Evolutionary conservation across 2,329 filamentous ascomycete species (phyloP), one percentile per base, ranked within the genome.

Genomic region (Colletotrichum neosansevieriae): DNA sequence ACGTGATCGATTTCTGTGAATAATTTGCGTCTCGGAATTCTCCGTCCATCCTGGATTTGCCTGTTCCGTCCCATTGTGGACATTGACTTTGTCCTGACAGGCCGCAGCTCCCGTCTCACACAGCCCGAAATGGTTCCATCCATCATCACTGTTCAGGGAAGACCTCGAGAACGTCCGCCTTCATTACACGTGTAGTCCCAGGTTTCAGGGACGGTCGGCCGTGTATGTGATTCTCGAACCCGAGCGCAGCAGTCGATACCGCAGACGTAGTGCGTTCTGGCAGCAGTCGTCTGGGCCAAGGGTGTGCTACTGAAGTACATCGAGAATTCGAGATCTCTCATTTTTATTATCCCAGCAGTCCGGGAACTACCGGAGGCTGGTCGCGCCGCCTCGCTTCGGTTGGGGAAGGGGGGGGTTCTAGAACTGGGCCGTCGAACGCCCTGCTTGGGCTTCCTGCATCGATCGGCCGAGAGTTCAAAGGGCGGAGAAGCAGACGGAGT

Each of bases 271-370:
- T 53, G 51, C 36, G 38, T 50, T 50, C 45, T 64, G 60, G 34
- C 53, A 67, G 29, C 60, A 24, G 12, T 51, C 24, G 61, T 58
- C 54, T 13, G 45, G 45, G 62, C 24, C 40, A 49, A 36, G 29
- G 54, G 40, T 53, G 19, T 34, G 32, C 34, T 17, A 29, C 49
- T n/a, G n/a, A n/a, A n/a, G n/a, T n/a, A n/a, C n/a, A n/a, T n/a
- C n/a, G n/a, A n/a, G n/a, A n/a, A n/a, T 65, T 68, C 65, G 61
- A 68, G 61, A 68, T 68, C 32, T 58, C 47, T 32, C 15, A 36
- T 53, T 34, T 9, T 13, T 29, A 29, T 4, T 15, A 40, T 24
- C 61, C 54, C 65, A 56, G 24, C 6, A 36, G 6, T 50, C 34
- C 15, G 40, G 47, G 34, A 36, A 21, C 21, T 54, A n/a, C 17